Percentiles rank a stretch among this genome's conserved stretches.
Evolutionary conservation across 345 rosid genomes (phyloP).

Genomic region (Lepidium africanum): DNA sequence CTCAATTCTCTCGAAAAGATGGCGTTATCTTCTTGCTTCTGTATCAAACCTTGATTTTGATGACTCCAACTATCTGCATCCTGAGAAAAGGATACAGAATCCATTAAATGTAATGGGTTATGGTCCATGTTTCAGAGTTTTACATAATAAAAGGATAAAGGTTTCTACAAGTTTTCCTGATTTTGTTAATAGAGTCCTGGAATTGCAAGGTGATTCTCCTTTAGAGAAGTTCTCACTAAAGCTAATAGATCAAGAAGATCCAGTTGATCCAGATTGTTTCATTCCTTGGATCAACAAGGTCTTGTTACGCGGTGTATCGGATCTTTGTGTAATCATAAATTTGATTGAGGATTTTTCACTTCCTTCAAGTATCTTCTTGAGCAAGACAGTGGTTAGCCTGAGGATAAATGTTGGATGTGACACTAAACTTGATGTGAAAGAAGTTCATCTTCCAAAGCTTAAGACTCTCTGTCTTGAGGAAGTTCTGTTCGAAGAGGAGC

Average conservation of each 20-base stretch:
- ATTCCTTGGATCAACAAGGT: background rate
- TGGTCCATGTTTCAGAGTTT: too few relatives aligned
- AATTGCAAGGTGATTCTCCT: background rate
- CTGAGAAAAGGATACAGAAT: background rate
- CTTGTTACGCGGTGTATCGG: background rate
- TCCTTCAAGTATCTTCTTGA: background rate
- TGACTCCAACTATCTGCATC: background rate
- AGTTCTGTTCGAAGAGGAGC: background rate
- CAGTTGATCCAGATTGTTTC: background rate
- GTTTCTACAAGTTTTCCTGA: background rate
- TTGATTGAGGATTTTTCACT: background rate
- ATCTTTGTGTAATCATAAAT: background rate
- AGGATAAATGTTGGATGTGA: background rate
- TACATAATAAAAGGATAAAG: background rate
- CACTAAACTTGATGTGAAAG: background rate
- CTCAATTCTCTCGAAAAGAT: background rate
- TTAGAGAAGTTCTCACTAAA: background rate
- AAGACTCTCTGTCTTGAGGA: background rate
- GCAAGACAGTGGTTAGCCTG: slow-evolving; percentile 12
- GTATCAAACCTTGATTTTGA: slow-evolving; percentile 1
- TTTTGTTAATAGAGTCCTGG: slow-evolving; percentile 5
- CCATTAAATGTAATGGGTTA: background rate
- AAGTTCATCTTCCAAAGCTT: slow-evolving; percentile 10
- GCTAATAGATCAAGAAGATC: background rate
- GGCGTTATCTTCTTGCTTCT: slow-evolving; percentile 4